A percentile compares a stretch with the other conserved stretches of the same genome.
Conservation (phyloP, 345 rosid species). For the Hibiscus mutabilis region DNA sequence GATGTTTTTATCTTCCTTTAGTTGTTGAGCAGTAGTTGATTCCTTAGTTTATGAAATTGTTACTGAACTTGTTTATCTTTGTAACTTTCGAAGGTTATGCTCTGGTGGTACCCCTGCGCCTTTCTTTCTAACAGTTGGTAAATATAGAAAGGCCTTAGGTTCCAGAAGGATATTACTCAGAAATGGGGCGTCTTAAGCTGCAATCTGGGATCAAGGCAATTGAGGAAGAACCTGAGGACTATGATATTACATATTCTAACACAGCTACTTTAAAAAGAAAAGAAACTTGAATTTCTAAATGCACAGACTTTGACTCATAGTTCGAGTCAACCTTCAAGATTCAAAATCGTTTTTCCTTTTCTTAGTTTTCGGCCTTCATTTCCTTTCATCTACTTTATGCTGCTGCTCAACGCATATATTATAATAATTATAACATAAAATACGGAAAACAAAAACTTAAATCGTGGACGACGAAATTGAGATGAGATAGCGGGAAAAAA, state of each 20-base stretch:
- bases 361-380: background rate
- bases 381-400: background rate
- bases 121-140: conserved; percentile 17
- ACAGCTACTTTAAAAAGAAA: conserved; percentile 33
- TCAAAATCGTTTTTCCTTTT: background rate
- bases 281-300: background rate
- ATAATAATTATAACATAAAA: background rate
- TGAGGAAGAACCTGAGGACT: conserved; percentile 95
- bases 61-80: background rate
- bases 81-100: conserved; percentile 28
- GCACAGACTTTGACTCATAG: background rate
- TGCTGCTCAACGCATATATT: background rate
- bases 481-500: background rate
- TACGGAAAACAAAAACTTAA: background rate
- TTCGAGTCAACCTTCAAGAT: background rate
- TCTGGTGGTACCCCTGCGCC: conserved; percentile 16
- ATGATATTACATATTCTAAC: conserved; percentile 44
- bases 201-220: conserved; percentile 81
- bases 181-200: conserved; percentile 90
- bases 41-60: background rate
- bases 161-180: conserved; percentile 22
- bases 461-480: background rate
- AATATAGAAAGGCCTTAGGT: conserved; percentile 21
- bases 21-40: background rate
- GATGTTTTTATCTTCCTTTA: background rate